Evolutionary conservation across 306 rosid genomes (phyloP), one percentile per base, ranked within the genome.

Genomic region (Sicyos edulis): DNA sequence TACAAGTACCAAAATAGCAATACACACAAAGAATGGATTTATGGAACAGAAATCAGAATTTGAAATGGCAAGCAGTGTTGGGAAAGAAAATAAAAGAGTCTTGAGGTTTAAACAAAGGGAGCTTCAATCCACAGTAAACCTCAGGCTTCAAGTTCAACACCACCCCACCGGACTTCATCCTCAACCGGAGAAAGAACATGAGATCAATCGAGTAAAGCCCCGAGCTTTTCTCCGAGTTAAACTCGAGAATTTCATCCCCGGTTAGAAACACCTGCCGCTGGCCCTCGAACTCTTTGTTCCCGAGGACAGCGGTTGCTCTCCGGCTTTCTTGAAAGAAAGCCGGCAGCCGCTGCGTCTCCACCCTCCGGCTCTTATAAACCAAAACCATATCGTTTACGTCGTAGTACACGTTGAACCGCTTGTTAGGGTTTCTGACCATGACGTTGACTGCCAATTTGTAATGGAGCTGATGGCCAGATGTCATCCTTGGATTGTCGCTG

Each of bases 91-190:
- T 2, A 13, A 21, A 1, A 21, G 34, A 21, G 1, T 56, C 10
- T 4, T 32, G 37, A 32, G 37, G 37, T 32, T 44, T 44, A 70
- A 42, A 32, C 59, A 88, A 32, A 2, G 95, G 97, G 74, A 92
- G 74, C 19, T 54, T 76, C 74, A 92, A 61, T 26, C 82, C 91
- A 60, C 97, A 92, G 0, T 73, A 42, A 44, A 89, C 37, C 80
- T 74, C 84, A 6, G 96, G 96, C 77, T 85, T 89, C 0, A 86
- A 71, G 58, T 63, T 81, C 63, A 81, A 80, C 0, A 80, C 75
- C 82, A 89, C 11, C 10, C 0, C 54, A 0, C 88, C 89, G 40
- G 87, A 34, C 75, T 86, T 92, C 78, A 88, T 84, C 76, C 96
- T 78, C 10, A 92, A 26, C 58, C 75, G 76, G 8, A 92, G 79